phyloP scores from a whole-genome alignment of 2,329 filamentous ascomycete species.

The Talaromyces sp. region DNA sequence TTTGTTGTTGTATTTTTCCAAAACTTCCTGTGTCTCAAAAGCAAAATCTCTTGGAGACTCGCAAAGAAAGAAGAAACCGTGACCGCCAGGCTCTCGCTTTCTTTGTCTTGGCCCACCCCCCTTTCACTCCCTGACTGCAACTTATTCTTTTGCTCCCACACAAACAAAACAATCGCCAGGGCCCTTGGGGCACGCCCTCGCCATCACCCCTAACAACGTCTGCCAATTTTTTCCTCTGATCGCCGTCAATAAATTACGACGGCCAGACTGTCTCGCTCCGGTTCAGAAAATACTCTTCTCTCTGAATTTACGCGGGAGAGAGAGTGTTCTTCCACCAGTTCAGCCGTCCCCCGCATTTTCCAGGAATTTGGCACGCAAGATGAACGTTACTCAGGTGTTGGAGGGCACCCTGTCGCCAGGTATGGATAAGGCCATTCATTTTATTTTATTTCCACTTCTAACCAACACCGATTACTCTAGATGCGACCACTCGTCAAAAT shows the following conservation, averaged over 20 bases:
- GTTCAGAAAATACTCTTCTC: not conserved
- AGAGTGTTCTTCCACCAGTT: not conserved
- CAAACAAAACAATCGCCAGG: slow-evolving; percentile 7
- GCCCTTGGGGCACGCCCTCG: slow-evolving; percentile 29
- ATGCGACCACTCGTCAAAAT: slow-evolving; percentile 80
- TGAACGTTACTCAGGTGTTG: slow-evolving; percentile 98
- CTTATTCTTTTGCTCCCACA: slow-evolving; percentile 6
- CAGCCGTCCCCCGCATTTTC: slow-evolving; percentile 9
- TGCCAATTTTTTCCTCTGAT: slow-evolving; percentile 9
- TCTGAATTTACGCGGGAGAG: not conserved
- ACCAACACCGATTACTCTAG: slow-evolving; percentile 43
- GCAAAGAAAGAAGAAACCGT: not conserved
- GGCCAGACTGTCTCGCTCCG: not conserved
- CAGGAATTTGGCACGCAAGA: slow-evolving; percentile 45
- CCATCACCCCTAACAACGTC: not conserved
- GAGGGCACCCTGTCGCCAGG: slow-evolving; percentile 92
- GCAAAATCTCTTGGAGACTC: not conserved
- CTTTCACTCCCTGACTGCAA: slow-evolving; percentile 19
- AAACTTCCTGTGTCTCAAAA: not conserved
- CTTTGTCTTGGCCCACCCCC: slow-evolving; percentile 14
- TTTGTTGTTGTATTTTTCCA: not conserved
- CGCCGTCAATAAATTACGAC: not conserved
- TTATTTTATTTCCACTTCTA: slow-evolving; percentile 27
- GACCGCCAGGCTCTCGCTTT: slow-evolving; percentile 7
- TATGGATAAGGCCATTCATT: slow-evolving; percentile 44